These are phyloP conservation scores for Tripterygium wilfordii DNA, from an alignment of 177 flowering plant genomes.

Conservation along the genomic window DNA sequence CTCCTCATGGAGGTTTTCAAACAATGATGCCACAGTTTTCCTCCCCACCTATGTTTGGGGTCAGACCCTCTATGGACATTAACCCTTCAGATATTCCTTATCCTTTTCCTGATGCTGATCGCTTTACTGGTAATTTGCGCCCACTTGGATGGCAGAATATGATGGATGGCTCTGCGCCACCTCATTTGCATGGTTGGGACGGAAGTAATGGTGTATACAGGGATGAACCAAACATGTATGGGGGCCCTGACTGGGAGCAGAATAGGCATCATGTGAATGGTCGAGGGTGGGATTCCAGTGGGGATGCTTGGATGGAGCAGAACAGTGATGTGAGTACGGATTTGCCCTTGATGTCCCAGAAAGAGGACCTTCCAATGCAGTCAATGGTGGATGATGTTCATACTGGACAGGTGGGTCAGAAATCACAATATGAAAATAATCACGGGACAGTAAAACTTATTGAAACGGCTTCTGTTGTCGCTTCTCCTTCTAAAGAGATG, in stretches of 20 bases:
- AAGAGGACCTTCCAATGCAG: constrained; percentile 33
- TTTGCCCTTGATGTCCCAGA: constrained; percentile 29
- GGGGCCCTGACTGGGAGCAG: constrained; percentile 66
- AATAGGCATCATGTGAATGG: constrained; percentile 41
- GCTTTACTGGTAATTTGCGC: constrained; percentile 61
- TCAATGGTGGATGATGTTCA: constrained; percentile 30
- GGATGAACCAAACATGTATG: constrained; percentile 58
- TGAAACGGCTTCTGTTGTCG: constrained; percentile 24
- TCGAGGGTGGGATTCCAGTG: constrained; percentile 53
- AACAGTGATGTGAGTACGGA: constrained; percentile 41
- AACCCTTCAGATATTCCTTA: constrained; percentile 63
- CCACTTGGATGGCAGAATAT: constrained; percentile 78
- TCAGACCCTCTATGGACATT: constrained; percentile 66
- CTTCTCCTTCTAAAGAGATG: constrained; percentile 18
- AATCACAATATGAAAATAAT: constrained; percentile 28
- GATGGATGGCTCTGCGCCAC: constrained; percentile 49
- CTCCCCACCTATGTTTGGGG: constrained; percentile 61
- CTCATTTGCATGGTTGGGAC: constrained; percentile 81
- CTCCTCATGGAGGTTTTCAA: constrained; percentile 63
- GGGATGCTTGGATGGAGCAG: constrained; percentile 63
- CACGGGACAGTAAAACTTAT: constrained; percentile 25
- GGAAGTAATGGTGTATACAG: constrained; percentile 52
- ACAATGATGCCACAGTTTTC: constrained; percentile 64
- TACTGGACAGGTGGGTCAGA: constrained; percentile 28
- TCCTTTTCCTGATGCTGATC: constrained; percentile 64